Conservation (phyloP, 2,329 filamentous ascomycete genomes). For the Penicillium sp. region DNA sequence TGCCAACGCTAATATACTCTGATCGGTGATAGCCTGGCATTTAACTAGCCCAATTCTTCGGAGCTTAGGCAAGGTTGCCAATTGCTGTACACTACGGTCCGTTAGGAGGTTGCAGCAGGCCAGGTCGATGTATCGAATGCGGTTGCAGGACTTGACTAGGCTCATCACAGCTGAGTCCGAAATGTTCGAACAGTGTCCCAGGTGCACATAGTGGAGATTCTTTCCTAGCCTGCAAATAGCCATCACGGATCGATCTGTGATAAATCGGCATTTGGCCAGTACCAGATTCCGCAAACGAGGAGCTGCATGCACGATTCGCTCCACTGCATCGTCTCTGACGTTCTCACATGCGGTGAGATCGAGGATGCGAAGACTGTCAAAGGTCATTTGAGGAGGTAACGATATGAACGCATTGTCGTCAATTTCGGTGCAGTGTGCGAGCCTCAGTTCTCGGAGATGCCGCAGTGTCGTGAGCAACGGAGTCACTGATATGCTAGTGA, state of each 20-base stretch:
- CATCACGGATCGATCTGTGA: constrained; percentile 84
- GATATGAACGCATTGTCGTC: constrained; percentile 85
- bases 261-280: constrained; percentile 87
- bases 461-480: constrained; percentile 74
- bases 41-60: constrained; percentile 95
- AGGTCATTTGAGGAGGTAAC: constrained; percentile 62
- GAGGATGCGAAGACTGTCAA: constrained; percentile 87
- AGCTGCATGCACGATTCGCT: constrained; percentile 81
- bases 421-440: constrained; percentile 81
- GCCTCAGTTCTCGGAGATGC: constrained; percentile 83
- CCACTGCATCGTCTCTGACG: constrained; percentile 81
- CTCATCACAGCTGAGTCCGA: constrained; percentile 85
- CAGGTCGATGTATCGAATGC: constrained; percentile 94
- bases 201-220: constrained; percentile 93
- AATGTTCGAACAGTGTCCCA: constrained; percentile 89
- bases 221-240: constrained; percentile 88
- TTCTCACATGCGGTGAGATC: constrained; percentile 87
- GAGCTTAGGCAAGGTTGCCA: constrained; percentile 86
- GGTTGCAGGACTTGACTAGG: constrained; percentile 81
- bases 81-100: constrained; percentile 77
- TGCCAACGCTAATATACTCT: constrained; percentile 81
- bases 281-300: constrained; percentile 90
- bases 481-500: constrained; percentile 82
- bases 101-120: constrained; percentile 92
- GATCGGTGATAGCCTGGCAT: constrained; percentile 84